These are phyloP conservation scores for Pseudotsuga menziesii DNA, from an alignment of 75 land plant species.

Conservation along the genomic window DNA sequence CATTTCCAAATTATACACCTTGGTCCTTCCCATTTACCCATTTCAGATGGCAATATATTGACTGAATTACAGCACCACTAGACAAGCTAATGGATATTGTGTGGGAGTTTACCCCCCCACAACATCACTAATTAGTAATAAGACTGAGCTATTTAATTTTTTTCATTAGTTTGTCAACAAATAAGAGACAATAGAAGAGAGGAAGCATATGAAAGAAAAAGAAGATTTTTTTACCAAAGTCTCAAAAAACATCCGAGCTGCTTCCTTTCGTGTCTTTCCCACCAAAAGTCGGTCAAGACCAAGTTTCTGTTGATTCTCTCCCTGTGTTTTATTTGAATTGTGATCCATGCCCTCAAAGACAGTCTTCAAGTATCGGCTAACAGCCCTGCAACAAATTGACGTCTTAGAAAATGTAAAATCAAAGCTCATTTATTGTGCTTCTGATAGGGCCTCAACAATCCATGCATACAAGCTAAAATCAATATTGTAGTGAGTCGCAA, in stretches of 20 bases:
- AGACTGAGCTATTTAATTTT: not conserved
- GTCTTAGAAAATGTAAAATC: not conserved
- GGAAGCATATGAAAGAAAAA: not conserved
- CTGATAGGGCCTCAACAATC: not conserved
- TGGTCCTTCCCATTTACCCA: no score
- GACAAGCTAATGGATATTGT: no score
- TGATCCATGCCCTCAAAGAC: constrained; percentile 47
- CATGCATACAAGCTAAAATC: not conserved
- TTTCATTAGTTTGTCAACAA: not conserved
- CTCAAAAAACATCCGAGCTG: constrained; percentile 97
- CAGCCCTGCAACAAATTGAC: constrained; percentile 54
- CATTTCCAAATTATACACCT: no score
- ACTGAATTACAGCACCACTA: no score
- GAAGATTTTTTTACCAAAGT: constrained; percentile 60
- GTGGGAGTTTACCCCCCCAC: no score
- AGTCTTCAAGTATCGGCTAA: constrained; percentile 67
- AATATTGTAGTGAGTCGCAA: not conserved
- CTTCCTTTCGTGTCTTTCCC: constrained; percentile 86
- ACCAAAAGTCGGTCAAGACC: constrained; percentile 64
- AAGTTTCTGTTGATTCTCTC: constrained; percentile 32
- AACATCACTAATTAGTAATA: not conserved
- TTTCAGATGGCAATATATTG: no score
- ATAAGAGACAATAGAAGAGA: not conserved
- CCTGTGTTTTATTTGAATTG: constrained; percentile 20
- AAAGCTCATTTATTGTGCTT: no score